Evolutionary conservation across 1,139 yeast species (phyloP).

Genomic region (Yamadazyma oceani): DNA sequence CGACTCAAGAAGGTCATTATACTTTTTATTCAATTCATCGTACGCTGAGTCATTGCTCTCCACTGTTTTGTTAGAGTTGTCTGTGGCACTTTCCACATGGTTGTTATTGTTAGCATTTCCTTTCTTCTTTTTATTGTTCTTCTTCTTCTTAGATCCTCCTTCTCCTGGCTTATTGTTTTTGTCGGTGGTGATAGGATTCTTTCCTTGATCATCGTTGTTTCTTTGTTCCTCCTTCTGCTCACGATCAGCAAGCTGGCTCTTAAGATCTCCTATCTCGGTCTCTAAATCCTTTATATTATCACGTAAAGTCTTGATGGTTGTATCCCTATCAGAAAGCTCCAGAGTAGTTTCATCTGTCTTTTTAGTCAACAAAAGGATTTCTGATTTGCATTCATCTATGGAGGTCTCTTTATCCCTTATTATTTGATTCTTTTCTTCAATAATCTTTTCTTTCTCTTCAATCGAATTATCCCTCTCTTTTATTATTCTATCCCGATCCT

Average conservation of each 20-base stretch:
- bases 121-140: constrained; percentile 16
- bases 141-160: constrained; percentile 12
- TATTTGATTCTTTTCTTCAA: constrained; percentile 3
- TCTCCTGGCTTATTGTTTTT: constrained; percentile 1
- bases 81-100: too few relatives aligned
- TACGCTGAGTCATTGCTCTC: constrained; percentile 4
- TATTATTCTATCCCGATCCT: background rate
- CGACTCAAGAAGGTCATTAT: constrained; percentile 18
- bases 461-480: background rate
- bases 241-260: constrained; percentile 3
- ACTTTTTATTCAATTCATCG: constrained; percentile 13
- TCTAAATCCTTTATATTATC: constrained; percentile 6
- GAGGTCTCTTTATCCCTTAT: background rate
- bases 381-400: background rate
- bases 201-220: background rate
- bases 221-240: background rate
- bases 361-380: background rate
- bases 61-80: too few relatives aligned
- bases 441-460: background rate
- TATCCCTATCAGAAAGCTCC: constrained; percentile 4
- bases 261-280: constrained; percentile 9
- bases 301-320: constrained; percentile 9
- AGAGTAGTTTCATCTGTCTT: constrained; percentile 2
- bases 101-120: constrained; percentile 1
- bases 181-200: background rate